Base-by-base conservation (phyloP, 2,329 filamentous ascomycete genomes). In the Pseudocercospora crystallina region DNA sequence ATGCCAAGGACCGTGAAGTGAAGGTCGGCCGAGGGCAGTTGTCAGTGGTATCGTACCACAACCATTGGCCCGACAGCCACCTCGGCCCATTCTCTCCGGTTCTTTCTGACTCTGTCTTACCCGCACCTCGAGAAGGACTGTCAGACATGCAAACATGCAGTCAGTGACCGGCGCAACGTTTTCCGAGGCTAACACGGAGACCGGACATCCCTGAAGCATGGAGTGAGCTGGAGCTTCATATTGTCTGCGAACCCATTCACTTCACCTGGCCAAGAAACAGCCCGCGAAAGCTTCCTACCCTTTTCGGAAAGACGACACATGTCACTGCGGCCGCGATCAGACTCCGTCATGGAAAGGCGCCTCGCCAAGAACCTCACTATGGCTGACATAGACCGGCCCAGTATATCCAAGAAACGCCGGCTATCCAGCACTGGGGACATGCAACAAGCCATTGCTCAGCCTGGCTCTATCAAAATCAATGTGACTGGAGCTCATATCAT, bases 401-500 rank as follows among this genome's bases (percentile, higher is more conserved):
- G 33, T 35, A 31, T 44, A 8, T 49, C 40, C 17, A 53, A 53
- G 36, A 46, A 46, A 35, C 47, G 58, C 14, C 49, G 58, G 14
- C 46, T 70, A 35, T 70, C 68, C n/a, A 69, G 61, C 56, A 68
- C 67, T 26, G 60, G 61, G 15, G 73, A 75, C 49, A 75, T 79
- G 57, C 69, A 76, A 46, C 72, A 75, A 35, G 76, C 80, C 37
- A 83, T 84, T 56, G 72, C 75, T 53, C 80, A 81, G 51, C 82
- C 82, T 2, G 82, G 82, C 17, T 75, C 87, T 11, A 90, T 96
- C 65, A 87, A 89, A 73, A 97, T 99, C 76, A 97, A 99, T 69
- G 92, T 97, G 59, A 85, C 90, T 69, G 94, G 92, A 65, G 94
- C 94, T 34, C 96, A 96, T 67, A 97, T 99, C 60, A 90, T 96